Base-by-base conservation (phyloP, 2,329 filamentous ascomycete genomes). In the Zymoseptoria brevis region DNA sequence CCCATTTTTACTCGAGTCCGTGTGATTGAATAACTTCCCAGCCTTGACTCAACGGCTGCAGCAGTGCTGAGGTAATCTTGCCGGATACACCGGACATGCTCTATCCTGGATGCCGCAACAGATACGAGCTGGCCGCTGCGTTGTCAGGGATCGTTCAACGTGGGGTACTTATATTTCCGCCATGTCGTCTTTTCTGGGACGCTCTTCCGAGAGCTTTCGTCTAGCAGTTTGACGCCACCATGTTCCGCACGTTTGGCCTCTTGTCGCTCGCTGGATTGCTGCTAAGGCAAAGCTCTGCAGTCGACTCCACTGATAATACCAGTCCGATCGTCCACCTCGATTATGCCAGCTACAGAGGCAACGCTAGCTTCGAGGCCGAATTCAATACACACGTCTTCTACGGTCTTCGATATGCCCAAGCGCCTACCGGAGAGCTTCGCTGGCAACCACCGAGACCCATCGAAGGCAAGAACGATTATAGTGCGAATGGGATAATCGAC, bases 391-490 rank as follows among this genome's bases (percentile, higher is more conserved):
- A 58, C 51, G 11, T 61, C 50, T 53, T 53, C 13, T 53, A 53
- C 19, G 19, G 19, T 29, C 60, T 71, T 21, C 68, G 60, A 2
- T 74, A 69, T 56, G 71, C 72, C 4, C 61, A 66, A 29, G 57
- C 67, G 8, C 72, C 72, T 5, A 59, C 65, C 2, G 71, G 68
- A 4, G 26, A 66, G 4, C 65, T 72, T 11, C 66, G 72, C 7
- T 74, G 71, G 71, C 66, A 67, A 56, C 63, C 67, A 24, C 70
- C 72, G 5, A 48, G 56, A 5, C 63, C 68, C 4, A 72, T 73
- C 53, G 67, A 69, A 53, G 19, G 30, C 4, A 60, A 61, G 19
- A 67, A 65, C 24, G 60, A 63, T 50, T 67, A 63, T 55, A 54
- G 63, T 35, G 24, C 57, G 16, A 61, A 53, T n/a, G 57, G 53